Conservation (phyloP, 306 rosid genomes). For the Vicia faba region DNA sequence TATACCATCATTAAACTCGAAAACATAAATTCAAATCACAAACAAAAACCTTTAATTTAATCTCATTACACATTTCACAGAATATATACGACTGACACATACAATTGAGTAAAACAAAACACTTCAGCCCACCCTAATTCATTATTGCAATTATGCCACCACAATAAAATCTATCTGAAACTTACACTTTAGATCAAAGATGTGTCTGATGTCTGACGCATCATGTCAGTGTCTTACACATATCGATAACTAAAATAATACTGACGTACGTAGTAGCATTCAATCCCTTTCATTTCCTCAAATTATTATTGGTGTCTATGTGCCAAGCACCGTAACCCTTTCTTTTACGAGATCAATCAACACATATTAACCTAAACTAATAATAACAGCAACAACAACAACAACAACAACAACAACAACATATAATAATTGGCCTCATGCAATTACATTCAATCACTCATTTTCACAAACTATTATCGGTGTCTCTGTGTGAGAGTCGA, state of each 20-base stretch:
- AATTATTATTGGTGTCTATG: neutral
- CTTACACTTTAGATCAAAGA: neutral
- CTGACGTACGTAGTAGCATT: neutral
- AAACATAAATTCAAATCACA: constrained; percentile 1
- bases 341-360: neutral
- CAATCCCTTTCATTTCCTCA: neutral
- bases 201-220: neutral
- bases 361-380: neutral
- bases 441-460: neutral
- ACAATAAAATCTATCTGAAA: neutral
- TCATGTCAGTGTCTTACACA: neutral
- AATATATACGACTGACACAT: neutral
- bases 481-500: neutral
- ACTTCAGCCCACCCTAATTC: neutral
- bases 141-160: neutral
- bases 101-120: neutral
- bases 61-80: constrained; percentile 2
- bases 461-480: neutral
- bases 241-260: neutral
- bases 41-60: constrained; percentile 23
- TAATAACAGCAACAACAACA: no score
- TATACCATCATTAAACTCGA: neutral
- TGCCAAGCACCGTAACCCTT: neutral
- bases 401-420: neutral
- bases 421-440: no score